Base-by-base conservation (phyloP, 1,284 basidiomycete species). In the Malassezia psittaci region DNA sequence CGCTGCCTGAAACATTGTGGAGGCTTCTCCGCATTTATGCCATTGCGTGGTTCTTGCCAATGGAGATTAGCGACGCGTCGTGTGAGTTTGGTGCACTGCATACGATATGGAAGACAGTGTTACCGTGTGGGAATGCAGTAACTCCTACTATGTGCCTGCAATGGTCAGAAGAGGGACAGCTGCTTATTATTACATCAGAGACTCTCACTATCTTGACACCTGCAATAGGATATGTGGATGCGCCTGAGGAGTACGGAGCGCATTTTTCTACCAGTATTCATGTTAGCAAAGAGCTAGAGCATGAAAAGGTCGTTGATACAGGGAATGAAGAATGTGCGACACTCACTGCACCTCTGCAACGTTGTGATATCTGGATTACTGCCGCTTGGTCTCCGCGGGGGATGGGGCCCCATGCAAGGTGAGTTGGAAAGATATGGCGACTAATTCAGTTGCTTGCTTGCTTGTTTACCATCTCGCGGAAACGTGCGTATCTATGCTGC, bases 131-230 rank as follows among this genome's bases (percentile, higher is more conserved):
- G 13, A 51, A 42, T n/a, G 38, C 55, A 12, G 36, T 51, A 5
- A 38, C 12, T 15, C 50, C 55, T 5, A 19, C 32, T 4, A 24
- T 15, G 2, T 51, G 38, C 19, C 18, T 57, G 10, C 32, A 33
- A 24, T 57, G 55, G 55, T 57, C 55, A 3, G 55, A 52, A 11
- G 51, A 52, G 32, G 55, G 55, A 10, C 45, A 52, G 29, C 34
- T 45, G 18, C 38, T 37, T 1, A 48, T 57, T 12, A 42, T 39
- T 5, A 40, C 44, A 6, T 18, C 34, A 11, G 55, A 52, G n/a
- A 45, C 45, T 24, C 33, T 57, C 34, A 45, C 52, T 33, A 44
- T 57, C 12, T 36, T 57, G 11, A 57, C 55, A 21, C 55, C 55
- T n/a, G 11, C 37, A 16, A 21, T 51, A 12, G 54, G 54, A 15